A percentile compares a stretch with the other conserved stretches of the same genome.
Evolutionary conservation across 257 asterid genomes (phyloP).

Genomic region (Ballota nigra): DNA sequence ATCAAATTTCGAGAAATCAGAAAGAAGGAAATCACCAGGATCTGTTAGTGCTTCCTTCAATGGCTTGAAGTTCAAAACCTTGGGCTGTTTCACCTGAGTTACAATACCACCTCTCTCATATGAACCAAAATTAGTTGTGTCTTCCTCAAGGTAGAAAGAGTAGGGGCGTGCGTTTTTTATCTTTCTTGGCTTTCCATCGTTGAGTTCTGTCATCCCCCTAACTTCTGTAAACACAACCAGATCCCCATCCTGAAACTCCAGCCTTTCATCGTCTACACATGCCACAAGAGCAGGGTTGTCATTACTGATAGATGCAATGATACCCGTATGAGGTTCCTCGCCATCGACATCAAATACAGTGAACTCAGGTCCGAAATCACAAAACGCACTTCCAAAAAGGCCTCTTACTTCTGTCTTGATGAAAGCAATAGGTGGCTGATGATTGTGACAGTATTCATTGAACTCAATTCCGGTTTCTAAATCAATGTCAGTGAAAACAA

Average conservation of each 20-base stretch:
- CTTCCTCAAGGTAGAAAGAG: conserved; percentile 86
- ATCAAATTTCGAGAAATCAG: conserved; percentile 91
- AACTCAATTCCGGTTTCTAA: conserved; percentile 66
- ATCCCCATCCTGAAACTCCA: conserved; percentile 93
- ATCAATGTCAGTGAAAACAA: conserved; percentile 68
- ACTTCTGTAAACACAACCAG: conserved; percentile 85
- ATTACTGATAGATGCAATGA: conserved; percentile 82
- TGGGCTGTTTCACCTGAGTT: conserved; percentile 87
- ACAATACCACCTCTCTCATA: conserved; percentile 91
- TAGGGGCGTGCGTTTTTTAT: conserved; percentile 66
- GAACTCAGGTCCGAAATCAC: conserved; percentile 93
- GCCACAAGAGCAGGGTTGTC: conserved; percentile 83
- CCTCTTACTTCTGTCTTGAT: conserved; percentile 88
- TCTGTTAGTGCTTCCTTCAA: conserved; percentile 72
- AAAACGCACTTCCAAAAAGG: conserved; percentile 77
- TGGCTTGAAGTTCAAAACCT: conserved; percentile 80
- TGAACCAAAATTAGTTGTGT: conserved; percentile 60
- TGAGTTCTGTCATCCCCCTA: conserved; percentile 82
- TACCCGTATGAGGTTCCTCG: conserved; percentile 91
- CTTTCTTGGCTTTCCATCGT: conserved; percentile 95
- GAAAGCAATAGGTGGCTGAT: conserved; percentile 90
- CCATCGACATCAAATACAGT: conserved; percentile 90
- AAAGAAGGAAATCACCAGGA: conserved; percentile 88
- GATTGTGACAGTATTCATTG: conserved; percentile 78
- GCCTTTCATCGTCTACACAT: conserved; percentile 95